Base-by-base conservation (phyloP, 768 basidiomycete genomes). In the Phanerochaete sordida region DNA sequence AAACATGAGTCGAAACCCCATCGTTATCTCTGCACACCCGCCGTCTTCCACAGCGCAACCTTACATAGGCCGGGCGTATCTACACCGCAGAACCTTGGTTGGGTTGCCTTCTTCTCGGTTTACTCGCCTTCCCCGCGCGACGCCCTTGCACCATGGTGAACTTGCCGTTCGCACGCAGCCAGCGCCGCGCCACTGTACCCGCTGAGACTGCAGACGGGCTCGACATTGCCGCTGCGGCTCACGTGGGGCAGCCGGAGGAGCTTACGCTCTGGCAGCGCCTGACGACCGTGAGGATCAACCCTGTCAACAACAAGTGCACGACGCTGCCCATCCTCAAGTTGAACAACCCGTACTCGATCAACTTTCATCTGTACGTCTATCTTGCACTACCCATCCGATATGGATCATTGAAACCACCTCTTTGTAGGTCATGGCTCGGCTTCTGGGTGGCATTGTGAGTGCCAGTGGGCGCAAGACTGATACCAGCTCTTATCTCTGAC, bases 241-340 rank as follows among this genome's bases (percentile, higher is more conserved):
- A 52, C 7, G 16, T 43, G 1, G 27, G 24, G 2, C 27, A 37
- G 35, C 27, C 28, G 30, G 53, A 56, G 16, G 39, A 51, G 28
- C 50, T 62, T 19, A 24, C 56, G 26, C 27, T 62, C 16, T 63
- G 62, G 62, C 47, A 62, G 49, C 24, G 21, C 16, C 50, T 66
- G 27, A 66, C 65, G 1, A 57, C 61, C 16, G 61, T 59, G 26
- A 51, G 55, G 13, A 59, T 84, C 56, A 84, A 84, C 67, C 80
- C 80, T 0, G 63, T 77, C 63, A 85, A 84, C 65, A 67, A 76
- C 28, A 85, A 84, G 63, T 77, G 77, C 54, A 76, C 77, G 52
- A 83, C 81, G 0, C 65, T 85, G 0, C 83, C 84, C 0, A 69
- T 85, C 33, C 70, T 85, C 63, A 79, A 79, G 54, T 69, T 85